Evolutionary conservation across 768 basidiomycete genomes (phyloP).

Genomic region (Dioszegia crocea): DNA sequence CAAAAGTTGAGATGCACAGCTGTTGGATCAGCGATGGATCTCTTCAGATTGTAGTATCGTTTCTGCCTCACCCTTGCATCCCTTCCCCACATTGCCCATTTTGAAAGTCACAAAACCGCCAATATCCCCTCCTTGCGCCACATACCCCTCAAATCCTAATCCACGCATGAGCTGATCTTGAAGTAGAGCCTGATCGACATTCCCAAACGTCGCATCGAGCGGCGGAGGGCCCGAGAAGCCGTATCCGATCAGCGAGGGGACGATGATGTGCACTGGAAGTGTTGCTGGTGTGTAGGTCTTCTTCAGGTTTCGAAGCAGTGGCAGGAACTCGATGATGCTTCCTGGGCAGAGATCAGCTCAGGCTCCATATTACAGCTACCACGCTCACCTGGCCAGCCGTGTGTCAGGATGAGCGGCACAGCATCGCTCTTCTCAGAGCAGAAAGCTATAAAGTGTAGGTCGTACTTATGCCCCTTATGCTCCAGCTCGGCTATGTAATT

Average conservation of each 20-base stretch:
- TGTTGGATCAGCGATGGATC: neutral
- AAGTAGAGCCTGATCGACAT: constrained; percentile 31
- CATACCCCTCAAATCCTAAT: constrained; percentile 42
- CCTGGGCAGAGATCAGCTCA: neutral
- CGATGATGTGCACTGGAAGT: constrained; percentile 23
- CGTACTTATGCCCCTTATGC: constrained; percentile 18
- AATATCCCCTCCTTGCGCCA: constrained; percentile 48
- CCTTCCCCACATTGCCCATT: constrained; percentile 25
- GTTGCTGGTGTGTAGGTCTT: constrained; percentile 10
- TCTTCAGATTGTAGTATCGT: too few species aligned
- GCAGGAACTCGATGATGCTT: constrained; percentile 20
- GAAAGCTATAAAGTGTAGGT: constrained; percentile 26
- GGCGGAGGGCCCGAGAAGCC: constrained; percentile 39
- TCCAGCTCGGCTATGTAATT: constrained; percentile 18
- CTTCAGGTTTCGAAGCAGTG: constrained; percentile 10
- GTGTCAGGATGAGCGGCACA: constrained; percentile 24
- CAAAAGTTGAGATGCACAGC: constrained; percentile 20
- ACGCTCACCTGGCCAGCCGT: constrained; percentile 33
- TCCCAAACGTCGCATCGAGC: constrained; percentile 25
- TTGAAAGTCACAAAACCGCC: constrained; percentile 30
- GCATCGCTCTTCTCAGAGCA: constrained; percentile 26
- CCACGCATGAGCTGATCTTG: constrained; percentile 43
- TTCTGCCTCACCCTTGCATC: constrained; percentile 40
- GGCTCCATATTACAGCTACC: neutral
- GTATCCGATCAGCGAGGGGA: constrained; percentile 40